phyloP scores from a whole-genome alignment of 768 basidiomycete species.

The Amanita exitialis region DNA sequence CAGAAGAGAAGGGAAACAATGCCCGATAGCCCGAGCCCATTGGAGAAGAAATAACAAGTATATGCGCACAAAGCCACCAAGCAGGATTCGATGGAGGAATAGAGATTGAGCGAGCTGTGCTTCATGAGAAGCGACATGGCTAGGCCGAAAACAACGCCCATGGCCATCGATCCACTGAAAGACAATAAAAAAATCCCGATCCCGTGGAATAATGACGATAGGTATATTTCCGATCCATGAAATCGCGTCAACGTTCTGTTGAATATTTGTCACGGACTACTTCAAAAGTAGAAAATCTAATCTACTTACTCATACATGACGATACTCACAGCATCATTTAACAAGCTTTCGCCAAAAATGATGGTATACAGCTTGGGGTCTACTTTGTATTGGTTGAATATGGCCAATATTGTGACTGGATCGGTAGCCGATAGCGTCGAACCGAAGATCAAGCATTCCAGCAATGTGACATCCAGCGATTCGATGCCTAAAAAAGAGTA shows the following conservation, averaged over 20 bases:
- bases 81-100: slow-evolving; percentile 95
- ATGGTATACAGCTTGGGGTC: slow-evolving; percentile 96
- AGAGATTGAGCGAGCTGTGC: slow-evolving; percentile 79
- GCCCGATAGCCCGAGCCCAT: slow-evolving; percentile 86
- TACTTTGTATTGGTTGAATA: slow-evolving; percentile 98
- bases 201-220: slow-evolving; percentile 88
- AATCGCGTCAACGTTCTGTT: slow-evolving; percentile 84
- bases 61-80: slow-evolving; percentile 91
- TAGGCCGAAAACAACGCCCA: slow-evolving; percentile 89
- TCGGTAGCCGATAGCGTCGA: slow-evolving; percentile 97
- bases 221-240: slow-evolving; percentile 78
- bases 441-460: slow-evolving; percentile 95
- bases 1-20: slow-evolving; percentile 98
- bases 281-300: neutral
- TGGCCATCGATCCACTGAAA: slow-evolving; percentile 89
- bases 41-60: slow-evolving; percentile 99
- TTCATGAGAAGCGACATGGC: slow-evolving; percentile 88
- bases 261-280: neutral
- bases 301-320: slow-evolving; percentile 97
- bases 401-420: slow-evolving; percentile 94
- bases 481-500: slow-evolving; percentile 92
- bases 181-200: slow-evolving; percentile 96
- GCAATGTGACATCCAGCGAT: slow-evolving; percentile 70
- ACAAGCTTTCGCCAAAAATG: slow-evolving; percentile 93
- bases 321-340: slow-evolving; percentile 99